phyloP scores from a whole-genome alignment of 805 yeast genomes.

The Starmerella stigmatis region DNA sequence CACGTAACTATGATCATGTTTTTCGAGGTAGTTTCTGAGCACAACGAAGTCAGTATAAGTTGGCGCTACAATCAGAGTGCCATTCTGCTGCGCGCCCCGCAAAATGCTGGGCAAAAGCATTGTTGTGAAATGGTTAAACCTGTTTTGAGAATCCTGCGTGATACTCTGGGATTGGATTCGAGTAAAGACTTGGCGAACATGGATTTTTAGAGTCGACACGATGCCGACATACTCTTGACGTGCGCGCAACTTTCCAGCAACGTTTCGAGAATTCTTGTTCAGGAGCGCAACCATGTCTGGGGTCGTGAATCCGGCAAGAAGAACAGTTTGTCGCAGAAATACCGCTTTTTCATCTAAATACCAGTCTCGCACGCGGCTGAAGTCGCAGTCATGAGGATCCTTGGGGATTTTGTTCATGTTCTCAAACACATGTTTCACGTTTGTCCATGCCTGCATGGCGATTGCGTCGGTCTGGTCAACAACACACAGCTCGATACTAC shows the following conservation, averaged over 20 bases:
- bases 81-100: slow-evolving; percentile 53
- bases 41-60: slow-evolving; percentile 78
- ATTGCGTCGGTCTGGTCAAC: slow-evolving; percentile 78
- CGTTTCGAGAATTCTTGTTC: slow-evolving; percentile 30
- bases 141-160: slow-evolving; percentile 61
- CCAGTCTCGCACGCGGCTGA: slow-evolving; percentile 87
- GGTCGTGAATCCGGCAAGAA: slow-evolving; percentile 64
- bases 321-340: slow-evolving; percentile 63
- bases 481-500: slow-evolving; percentile 74
- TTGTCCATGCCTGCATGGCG: slow-evolving; percentile 90
- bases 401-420: slow-evolving; percentile 69
- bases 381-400: slow-evolving; percentile 74
- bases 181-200: slow-evolving; percentile 46
- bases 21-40: slow-evolving; percentile 55
- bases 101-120: slow-evolving; percentile 61
- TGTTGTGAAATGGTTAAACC: slow-evolving; percentile 71
- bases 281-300: slow-evolving; percentile 68
- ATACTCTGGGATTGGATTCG: slow-evolving; percentile 52
- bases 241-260: slow-evolving; percentile 32
- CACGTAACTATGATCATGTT: slow-evolving; percentile 53
- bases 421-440: slow-evolving; percentile 54
- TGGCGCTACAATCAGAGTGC: slow-evolving; percentile 72
- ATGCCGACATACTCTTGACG: slow-evolving; percentile 43
- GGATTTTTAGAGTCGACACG: slow-evolving; percentile 55
- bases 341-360: slow-evolving; percentile 72